Evolutionary conservation across 139 green algal species (phyloP).

Genomic region (Gonium pectorale): DNA sequence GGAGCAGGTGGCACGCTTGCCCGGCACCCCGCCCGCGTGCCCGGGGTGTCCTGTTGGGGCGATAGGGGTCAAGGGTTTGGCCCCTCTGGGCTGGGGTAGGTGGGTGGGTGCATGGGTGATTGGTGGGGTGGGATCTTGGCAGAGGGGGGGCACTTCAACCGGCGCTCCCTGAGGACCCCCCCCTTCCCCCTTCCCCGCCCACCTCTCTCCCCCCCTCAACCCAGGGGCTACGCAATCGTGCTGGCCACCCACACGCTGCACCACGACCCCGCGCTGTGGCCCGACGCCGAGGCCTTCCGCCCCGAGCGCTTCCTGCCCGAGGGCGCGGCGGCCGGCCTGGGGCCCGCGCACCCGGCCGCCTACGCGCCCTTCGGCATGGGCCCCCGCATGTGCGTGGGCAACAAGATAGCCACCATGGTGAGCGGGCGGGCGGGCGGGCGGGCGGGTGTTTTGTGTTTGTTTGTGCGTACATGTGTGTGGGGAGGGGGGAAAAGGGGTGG

Average conservation of each 20-base stretch:
- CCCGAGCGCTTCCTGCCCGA: slow-evolving; percentile 10
- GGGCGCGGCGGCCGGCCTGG: not conserved
- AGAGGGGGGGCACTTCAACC: not conserved
- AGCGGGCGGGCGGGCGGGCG: not conserved
- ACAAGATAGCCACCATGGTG: not conserved
- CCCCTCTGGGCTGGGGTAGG: not conserved
- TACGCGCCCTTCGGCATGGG: not conserved
- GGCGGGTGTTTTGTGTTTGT: no score
- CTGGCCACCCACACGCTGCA: not conserved
- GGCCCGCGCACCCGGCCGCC: not conserved
- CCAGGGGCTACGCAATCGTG: not conserved
- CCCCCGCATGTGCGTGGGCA: not conserved
- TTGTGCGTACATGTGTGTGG: no score
- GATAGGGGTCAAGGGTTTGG: no score
- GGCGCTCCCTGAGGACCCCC: not conserved
- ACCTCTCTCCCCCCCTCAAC: not conserved
- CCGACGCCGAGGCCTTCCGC: not conserved
- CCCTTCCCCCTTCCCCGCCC: not conserved
- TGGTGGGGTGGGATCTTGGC: not conserved
- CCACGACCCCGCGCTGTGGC: not conserved
- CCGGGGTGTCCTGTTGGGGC: no score
- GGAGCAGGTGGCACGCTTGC: no score
- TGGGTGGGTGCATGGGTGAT: not conserved
- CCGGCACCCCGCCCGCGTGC: no score
- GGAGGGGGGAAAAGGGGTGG: no score